Conservation (phyloP, 2,329 filamentous ascomycete genomes). For the Dactylellina drechsleri region DNA sequence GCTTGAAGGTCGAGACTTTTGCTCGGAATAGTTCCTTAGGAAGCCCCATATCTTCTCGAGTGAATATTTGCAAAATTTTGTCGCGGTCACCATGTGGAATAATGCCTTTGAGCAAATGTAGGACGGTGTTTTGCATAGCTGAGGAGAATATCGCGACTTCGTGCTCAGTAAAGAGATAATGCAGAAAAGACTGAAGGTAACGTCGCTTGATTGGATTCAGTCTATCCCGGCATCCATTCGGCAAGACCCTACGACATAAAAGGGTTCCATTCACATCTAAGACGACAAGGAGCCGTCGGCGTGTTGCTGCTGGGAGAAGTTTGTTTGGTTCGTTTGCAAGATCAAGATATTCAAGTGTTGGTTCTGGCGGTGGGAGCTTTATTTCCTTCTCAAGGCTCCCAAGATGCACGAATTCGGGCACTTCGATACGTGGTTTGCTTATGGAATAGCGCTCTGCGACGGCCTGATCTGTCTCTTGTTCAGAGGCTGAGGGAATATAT, state of each 20-base stretch:
- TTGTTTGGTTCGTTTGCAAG: slow-evolving; percentile 1
- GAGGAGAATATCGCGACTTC: slow-evolving; percentile 91
- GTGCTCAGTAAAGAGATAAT: slow-evolving; percentile 78
- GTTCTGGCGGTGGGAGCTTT: slow-evolving; percentile 17
- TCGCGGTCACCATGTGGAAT: slow-evolving; percentile 68
- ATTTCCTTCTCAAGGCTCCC: slow-evolving; percentile 6
- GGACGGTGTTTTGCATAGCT: slow-evolving; percentile 77
- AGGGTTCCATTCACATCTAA: slow-evolving; percentile 95
- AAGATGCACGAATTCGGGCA: not conserved
- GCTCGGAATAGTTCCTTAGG: slow-evolving; percentile 71
- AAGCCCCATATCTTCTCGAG: slow-evolving; percentile 78
- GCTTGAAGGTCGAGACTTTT: slow-evolving; percentile 90
- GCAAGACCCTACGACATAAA: slow-evolving; percentile 73
- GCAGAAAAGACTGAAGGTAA: slow-evolving; percentile 74
- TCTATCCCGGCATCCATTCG: slow-evolving; percentile 59
- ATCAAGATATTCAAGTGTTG: slow-evolving; percentile 26
- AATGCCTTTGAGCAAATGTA: slow-evolving; percentile 73
- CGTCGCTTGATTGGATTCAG: slow-evolving; percentile 74
- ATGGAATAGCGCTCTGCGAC: not conserved
- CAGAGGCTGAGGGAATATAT: too few species aligned
- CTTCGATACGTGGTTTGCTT: not conserved
- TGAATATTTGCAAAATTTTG: slow-evolving; percentile 77
- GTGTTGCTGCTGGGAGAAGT: not conserved
- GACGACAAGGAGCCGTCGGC: slow-evolving; percentile 74
- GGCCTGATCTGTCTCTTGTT: not conserved